Conservation (phyloP, 2,329 filamentous ascomycete genomes). For the Claviceps digitariae region DNA sequence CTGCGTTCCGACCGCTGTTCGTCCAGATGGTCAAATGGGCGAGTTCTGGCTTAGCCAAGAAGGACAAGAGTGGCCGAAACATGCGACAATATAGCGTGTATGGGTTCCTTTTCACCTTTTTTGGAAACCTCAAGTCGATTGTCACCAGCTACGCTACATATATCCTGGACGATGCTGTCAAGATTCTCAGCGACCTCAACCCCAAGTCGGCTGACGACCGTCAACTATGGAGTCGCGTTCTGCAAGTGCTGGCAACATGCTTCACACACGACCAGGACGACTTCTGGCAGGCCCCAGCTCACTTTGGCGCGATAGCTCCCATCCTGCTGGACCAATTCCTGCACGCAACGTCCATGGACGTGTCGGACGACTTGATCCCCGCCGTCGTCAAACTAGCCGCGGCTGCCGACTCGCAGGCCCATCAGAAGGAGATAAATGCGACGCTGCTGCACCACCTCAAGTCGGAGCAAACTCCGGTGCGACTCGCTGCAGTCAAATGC, state of each 20-base stretch:
- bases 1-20: slow-evolving; percentile 85
- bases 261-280: slow-evolving; percentile 88
- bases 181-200: slow-evolving; percentile 39
- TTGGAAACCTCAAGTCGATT: slow-evolving; percentile 78
- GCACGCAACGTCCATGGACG: slow-evolving; percentile 29
- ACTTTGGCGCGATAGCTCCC: slow-evolving; percentile 61
- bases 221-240: slow-evolving; percentile 53
- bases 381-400: slow-evolving; percentile 67
- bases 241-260: slow-evolving; percentile 58
- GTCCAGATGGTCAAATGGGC: slow-evolving; percentile 75
- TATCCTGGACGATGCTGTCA: slow-evolving; percentile 60
- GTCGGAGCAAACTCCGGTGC: slow-evolving; percentile 54
- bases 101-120: slow-evolving; percentile 67
- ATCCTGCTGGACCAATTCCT: slow-evolving; percentile 56
- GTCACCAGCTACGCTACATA: slow-evolving; percentile 87
- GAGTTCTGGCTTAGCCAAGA: slow-evolving; percentile 44
- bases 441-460: slow-evolving; percentile 66
- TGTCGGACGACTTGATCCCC: slow-evolving; percentile 48
- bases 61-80: slow-evolving; percentile 42
- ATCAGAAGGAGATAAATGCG: slow-evolving; percentile 80
- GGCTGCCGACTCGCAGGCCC: slow-evolving; percentile 71
- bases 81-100: slow-evolving; percentile 65
- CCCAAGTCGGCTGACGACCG: slow-evolving; percentile 37
- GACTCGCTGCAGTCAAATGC: slow-evolving; percentile 70
- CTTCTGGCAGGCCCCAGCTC: slow-evolving; percentile 87